A percentile compares a stretch with the other conserved stretches of the same genome.
phyloP scores from a whole-genome alignment of 2,329 filamentous ascomycete species.

The Colletotrichum sp. region DNA sequence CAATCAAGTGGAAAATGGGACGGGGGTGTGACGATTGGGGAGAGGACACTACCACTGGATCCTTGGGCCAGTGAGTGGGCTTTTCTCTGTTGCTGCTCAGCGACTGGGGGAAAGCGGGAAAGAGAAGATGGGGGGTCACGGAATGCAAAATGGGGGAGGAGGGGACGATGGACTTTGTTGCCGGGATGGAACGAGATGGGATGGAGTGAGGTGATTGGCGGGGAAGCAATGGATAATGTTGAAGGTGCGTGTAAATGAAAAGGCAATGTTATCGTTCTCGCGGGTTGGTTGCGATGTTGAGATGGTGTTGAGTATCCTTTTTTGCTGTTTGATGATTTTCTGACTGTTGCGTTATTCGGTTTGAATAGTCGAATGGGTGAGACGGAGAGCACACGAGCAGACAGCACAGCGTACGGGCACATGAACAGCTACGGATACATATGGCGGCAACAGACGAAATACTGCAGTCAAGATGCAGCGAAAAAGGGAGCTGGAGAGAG shows the following conservation, averaged over 20 bases:
- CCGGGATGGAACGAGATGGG: slow-evolving; percentile 12
- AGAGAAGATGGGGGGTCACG: not conserved
- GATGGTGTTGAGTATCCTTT: not conserved
- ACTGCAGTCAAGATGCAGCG: not conserved
- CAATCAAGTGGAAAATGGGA: slow-evolving; percentile 1
- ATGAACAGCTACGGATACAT: not conserved
- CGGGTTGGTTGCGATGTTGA: not conserved
- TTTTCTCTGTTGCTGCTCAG: not conserved
- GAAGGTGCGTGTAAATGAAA: not conserved
- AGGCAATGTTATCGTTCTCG: not conserved
- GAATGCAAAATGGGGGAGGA: not conserved
- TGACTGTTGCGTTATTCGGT: not conserved
- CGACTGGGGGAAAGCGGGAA: not conserved
- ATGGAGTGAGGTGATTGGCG: slow-evolving; percentile 7
- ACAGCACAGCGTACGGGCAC: not conserved
- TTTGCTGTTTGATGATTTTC: not conserved
- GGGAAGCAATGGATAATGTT: not conserved
- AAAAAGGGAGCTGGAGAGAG: not conserved
- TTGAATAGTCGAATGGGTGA: not conserved
- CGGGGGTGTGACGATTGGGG: not conserved
- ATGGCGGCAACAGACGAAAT: not conserved
- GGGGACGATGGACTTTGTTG: not conserved
- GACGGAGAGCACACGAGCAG: not conserved
- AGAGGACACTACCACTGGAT: not conserved
- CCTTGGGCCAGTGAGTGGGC: not conserved